phyloP scores from a whole-genome alignment of 768 basidiomycete genomes.

The Hydnomerulius pinastri region DNA sequence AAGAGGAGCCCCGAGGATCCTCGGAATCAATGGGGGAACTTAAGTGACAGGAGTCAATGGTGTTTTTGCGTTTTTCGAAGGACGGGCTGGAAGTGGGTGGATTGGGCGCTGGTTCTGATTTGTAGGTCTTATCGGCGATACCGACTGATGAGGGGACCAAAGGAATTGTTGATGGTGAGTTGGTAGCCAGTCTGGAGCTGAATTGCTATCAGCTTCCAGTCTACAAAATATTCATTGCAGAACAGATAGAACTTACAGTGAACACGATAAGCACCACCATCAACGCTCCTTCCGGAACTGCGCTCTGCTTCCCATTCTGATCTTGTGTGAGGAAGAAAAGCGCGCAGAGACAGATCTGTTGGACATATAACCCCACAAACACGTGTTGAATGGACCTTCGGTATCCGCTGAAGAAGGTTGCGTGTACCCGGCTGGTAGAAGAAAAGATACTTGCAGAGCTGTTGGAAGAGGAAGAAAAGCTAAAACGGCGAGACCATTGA shows the following conservation, averaged over 20 bases:
- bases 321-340: slow-evolving; percentile 88
- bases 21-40: too few relatives aligned
- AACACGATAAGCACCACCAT: slow-evolving; percentile 84
- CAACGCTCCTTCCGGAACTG: slow-evolving; percentile 74
- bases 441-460: slow-evolving; percentile 86
- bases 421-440: slow-evolving; percentile 75
- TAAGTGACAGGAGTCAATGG: slow-evolving; percentile 24
- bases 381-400: slow-evolving; percentile 90
- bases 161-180: slow-evolving; percentile 75
- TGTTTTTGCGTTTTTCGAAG: slow-evolving; percentile 6
- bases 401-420: slow-evolving; percentile 74
- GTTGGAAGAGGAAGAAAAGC: slow-evolving; percentile 86
- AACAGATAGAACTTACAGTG: slow-evolving; percentile 73
- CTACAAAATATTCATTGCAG: too few relatives aligned
- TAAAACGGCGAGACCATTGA: slow-evolving; percentile 83
- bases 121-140: slow-evolving; percentile 69
- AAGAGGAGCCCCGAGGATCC: too few relatives aligned
- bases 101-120: slow-evolving; percentile 20
- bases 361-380: slow-evolving; percentile 92
- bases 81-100: slow-evolving; percentile 5
- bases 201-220: neutral
- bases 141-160: slow-evolving; percentile 75
- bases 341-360: slow-evolving; percentile 81
- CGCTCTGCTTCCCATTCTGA: slow-evolving; percentile 49
- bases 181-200: slow-evolving; percentile 61